Evolutionary conservation across 805 yeast genomes (phyloP), one percentile per base, ranked within the genome.

Genomic region (Kluyveromyces aestuarii): DNA sequence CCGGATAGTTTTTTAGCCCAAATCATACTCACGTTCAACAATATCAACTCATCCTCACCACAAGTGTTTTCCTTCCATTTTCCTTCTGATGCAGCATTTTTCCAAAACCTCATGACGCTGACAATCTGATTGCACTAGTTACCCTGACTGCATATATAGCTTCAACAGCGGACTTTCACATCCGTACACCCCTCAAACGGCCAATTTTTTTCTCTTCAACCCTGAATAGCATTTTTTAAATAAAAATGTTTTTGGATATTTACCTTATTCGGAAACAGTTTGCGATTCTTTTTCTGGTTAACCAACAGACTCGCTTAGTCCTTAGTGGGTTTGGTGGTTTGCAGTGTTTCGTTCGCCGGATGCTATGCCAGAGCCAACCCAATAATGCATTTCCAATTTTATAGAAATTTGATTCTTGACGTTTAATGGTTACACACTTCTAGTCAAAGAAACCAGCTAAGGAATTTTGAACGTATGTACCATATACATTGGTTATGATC

Each of bases 381-480:
- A 8, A 8, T 30, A 30, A 5, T 30, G 35, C 4, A 30, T 30
- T 30, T 30, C 8, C 8, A 30, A 30, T 30, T 30, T 30, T 10
- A 30, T 30, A 30, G 14, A 30, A 30, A 30, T 10, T 30, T 30
- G 35, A 5, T 11, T 13, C 14, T 5, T 30, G n/a, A 10, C 14
- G 2, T 30, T 30, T 2, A 5, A 10, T 11, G 14, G 2, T 5
- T 7, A 6, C 13, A 2, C 17, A 6, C 10, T 11, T 37, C 8
- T 18, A 17, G 2, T 7, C 9, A 27, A 5, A 43, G 45, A 50
- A 41, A 48, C 48, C 53, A 50, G 50, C 53, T 45, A 48, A 49
- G 53, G 53, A 48, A 48, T 43, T 41, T 44, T 48, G 48, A 50
- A 50, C 48, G 53, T 50, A 50, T 50, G 53, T 50, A 49, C 38